These are phyloP conservation scores for Neonothopanus nambi DNA, from an alignment of 1,284 basidiomycete species.

Conservation along the genomic window DNA sequence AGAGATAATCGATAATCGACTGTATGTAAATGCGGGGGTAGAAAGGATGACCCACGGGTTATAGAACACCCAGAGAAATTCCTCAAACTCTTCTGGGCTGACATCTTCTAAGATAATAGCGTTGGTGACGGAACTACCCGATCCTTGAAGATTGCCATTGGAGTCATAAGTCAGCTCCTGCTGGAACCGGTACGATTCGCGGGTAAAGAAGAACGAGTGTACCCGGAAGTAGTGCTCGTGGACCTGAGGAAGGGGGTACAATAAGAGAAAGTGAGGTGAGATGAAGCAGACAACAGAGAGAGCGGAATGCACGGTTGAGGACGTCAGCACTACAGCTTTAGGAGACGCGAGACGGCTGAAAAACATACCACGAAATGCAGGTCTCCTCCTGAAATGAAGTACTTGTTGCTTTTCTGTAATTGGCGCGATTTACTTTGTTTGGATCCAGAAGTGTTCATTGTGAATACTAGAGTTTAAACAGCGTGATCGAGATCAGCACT, in stretches of 20 bases:
- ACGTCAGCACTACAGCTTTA: too few species aligned
- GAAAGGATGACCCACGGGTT: constrained; percentile 49
- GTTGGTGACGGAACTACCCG: constrained; percentile 41
- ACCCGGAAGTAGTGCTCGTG: constrained; percentile 47
- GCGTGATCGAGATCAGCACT: too few species aligned
- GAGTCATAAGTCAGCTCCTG: constrained; percentile 36
- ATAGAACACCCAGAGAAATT: constrained; percentile 64
- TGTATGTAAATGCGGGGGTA: neutral
- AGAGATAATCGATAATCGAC: too few species aligned
- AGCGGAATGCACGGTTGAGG: too few species aligned
- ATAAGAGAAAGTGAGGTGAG: constrained; percentile 13
- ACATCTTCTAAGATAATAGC: constrained; percentile 39
- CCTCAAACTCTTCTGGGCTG: constrained; percentile 51
- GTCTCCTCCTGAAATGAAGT: too few species aligned
- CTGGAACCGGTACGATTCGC: constrained; percentile 56
- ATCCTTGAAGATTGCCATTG: constrained; percentile 32
- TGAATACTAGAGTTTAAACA: too few species aligned
- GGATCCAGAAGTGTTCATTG: too few species aligned
- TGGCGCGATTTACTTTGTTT: too few species aligned
- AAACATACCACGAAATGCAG: too few species aligned
- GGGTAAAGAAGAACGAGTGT: constrained; percentile 57
- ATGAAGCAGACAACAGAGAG: neutral
- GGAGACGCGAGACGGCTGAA: too few species aligned
- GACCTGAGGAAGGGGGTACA: too few species aligned
- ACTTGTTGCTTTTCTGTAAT: too few species aligned